Base-by-base conservation (phyloP, 2,329 filamentous ascomycete genomes). In the Penicillium sp. region DNA sequence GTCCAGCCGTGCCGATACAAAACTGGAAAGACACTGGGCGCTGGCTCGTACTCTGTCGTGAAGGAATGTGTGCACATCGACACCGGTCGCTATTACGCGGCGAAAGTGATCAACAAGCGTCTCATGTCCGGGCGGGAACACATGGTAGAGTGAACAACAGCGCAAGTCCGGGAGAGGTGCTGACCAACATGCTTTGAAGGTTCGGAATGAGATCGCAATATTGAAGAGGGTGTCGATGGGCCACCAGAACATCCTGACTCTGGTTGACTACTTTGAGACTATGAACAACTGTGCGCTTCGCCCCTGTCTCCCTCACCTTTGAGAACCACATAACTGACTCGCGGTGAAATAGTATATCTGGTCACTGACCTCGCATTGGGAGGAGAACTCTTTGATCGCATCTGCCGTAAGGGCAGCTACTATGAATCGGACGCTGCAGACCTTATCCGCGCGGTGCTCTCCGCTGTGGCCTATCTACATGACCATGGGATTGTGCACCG, bases 61-160 rank as follows among this genome's bases (percentile, higher is more conserved):
- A 97, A 97, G 75, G 94, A 99, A 78, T 99, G 94, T 72, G 92
- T 97, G 27, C 94, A 99, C 73, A 97, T 97, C 68, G 93, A 97
- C 66, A 97, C 94, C 0, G 93, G 93, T 43, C 87, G 92, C 62
- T 97, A 97, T 77, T 99, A 97, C 86, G 94, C 94, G 27, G 93
- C 94, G 58, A 99, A 99, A 75, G 94, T 99, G 59, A 99, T 99
- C 77, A 99, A 99, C 79, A 99, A 99, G 82, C 84, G 93, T 54
- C 80, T 99, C 63, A 99, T 99, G 94, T 90, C 92, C 6, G 94
- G 94, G 32, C 84, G 94, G 64, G 94, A 99, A 77, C 94, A 97
- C 75, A 99, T 99, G 94, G 94, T 97, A 68, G n/a, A 54, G 41
- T 14, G 27, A 27, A 16, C 44, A 22, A 32, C 36, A 22, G 13